phyloP scores from a whole-genome alignment of 805 yeast species.

The Kodamaea kaohsiungensis region DNA sequence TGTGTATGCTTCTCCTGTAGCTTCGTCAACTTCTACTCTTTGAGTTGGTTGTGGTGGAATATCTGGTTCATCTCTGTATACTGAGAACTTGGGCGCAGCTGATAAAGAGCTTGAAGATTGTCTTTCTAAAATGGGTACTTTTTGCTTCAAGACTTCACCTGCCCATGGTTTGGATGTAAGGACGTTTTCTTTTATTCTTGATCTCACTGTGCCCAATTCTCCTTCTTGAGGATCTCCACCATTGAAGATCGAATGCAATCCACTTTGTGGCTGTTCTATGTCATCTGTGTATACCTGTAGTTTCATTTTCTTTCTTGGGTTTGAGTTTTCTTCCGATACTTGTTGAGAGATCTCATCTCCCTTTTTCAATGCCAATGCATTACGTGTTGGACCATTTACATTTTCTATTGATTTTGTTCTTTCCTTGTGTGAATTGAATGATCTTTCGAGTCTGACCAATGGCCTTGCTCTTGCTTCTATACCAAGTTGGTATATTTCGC shows the following conservation, averaged over 20 bases:
- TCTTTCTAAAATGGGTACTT: constrained; percentile 15
- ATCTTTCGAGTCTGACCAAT: constrained; percentile 28
- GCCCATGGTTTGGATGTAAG: constrained; percentile 57
- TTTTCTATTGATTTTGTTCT: constrained; percentile 29
- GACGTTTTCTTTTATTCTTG: constrained; percentile 65
- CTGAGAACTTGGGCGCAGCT: constrained; percentile 26
- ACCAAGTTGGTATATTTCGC: constrained; percentile 59
- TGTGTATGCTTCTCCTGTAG: constrained; percentile 43
- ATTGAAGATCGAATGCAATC: constrained; percentile 25
- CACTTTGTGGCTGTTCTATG: constrained; percentile 16
- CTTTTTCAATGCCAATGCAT: constrained; percentile 35
- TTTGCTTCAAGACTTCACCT: constrained; percentile 59
- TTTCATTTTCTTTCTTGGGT: constrained; percentile 25
- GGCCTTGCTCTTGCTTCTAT: constrained; percentile 69
- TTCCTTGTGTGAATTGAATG: constrained; percentile 44
- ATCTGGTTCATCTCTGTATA: constrained; percentile 25
- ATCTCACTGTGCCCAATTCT: constrained; percentile 49
- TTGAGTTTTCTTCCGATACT: background rate
- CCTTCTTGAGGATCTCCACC: constrained; percentile 15
- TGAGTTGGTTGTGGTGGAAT: background rate
- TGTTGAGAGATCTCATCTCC: constrained; percentile 23
- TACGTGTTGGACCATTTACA: constrained; percentile 26
- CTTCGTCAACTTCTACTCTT: constrained; percentile 2
- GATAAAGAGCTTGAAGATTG: constrained; percentile 21
- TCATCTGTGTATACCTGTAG: constrained; percentile 45